These are phyloP conservation scores for Pseudocercospora pini-densiflorae DNA, from an alignment of 2,329 filamentous ascomycete genomes.

Conservation along the genomic window DNA sequence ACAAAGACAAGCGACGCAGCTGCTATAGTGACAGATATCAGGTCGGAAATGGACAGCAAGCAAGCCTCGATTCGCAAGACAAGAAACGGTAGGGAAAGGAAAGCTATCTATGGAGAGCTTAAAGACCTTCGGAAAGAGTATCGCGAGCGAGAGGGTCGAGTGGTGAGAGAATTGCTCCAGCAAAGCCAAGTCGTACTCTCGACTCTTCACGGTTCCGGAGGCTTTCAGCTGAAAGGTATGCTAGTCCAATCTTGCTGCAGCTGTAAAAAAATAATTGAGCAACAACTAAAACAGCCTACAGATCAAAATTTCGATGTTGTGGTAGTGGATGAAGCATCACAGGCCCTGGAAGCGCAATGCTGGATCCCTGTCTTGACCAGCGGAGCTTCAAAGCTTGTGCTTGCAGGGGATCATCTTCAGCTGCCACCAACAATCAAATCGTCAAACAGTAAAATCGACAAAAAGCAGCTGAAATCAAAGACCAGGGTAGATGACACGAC, in stretches of 20 bases:
- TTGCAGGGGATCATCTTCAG: slow-evolving; percentile 93
- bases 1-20: slow-evolving; percentile 90
- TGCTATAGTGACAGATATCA: slow-evolving; percentile 84
- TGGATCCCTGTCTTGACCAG: slow-evolving; percentile 80
- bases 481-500: slow-evolving; percentile 10
- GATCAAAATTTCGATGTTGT: slow-evolving; percentile 88
- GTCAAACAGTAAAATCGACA: slow-evolving; percentile 51
- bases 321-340: slow-evolving; percentile 93
- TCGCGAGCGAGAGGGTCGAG: slow-evolving; percentile 79
- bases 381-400: slow-evolving; percentile 78
- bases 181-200: slow-evolving; percentile 87
- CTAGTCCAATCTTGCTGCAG: neutral
- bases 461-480: slow-evolving; percentile 37
- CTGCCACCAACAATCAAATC: slow-evolving; percentile 88
- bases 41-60: slow-evolving; percentile 90
- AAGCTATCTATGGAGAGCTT: slow-evolving; percentile 81
- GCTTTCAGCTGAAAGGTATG: slow-evolving; percentile 70
- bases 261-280: too few species aligned
- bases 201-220: slow-evolving; percentile 89
- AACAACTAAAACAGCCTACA: neutral
- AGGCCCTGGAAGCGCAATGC: slow-evolving; percentile 94
- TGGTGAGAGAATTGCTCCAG: slow-evolving; percentile 74
- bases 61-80: slow-evolving; percentile 89
- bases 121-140: slow-evolving; percentile 88
- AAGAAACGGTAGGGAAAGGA: slow-evolving; percentile 75